These are phyloP conservation scores for Auriculariales sp. DNA, from an alignment of 768 basidiomycete genomes.

Conservation along the genomic window DNA sequence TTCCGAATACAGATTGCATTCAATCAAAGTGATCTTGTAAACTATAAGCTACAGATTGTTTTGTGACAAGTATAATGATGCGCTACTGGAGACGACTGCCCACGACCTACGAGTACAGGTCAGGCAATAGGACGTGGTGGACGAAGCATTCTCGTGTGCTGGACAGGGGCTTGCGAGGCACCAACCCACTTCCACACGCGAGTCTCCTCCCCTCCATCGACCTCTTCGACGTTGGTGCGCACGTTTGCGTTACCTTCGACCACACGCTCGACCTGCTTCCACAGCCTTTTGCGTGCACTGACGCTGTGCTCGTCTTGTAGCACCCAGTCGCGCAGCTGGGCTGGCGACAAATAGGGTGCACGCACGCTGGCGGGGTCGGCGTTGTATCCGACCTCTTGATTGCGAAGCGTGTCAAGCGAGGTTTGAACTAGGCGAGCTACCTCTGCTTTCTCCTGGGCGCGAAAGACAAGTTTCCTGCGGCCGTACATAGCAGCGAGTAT, in stretches of 20 bases:
- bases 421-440: constrained; percentile 64
- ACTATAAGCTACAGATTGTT: too few relatives aligned
- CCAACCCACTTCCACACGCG: constrained; percentile 91
- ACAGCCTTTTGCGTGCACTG: constrained; percentile 45
- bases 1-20: constrained; percentile 10
- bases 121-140: too few relatives aligned
- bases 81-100: too few relatives aligned
- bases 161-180: background rate
- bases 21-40: too few relatives aligned
- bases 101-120: background rate
- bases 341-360: constrained; percentile 64
- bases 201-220: constrained; percentile 72
- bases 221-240: constrained; percentile 69
- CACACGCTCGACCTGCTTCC: constrained; percentile 70
- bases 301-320: constrained; percentile 72
- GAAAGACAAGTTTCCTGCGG: constrained; percentile 33
- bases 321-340: constrained; percentile 78
- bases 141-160: too few relatives aligned
- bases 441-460: constrained; percentile 43
- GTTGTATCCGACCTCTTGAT: constrained; percentile 72
- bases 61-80: too few relatives aligned
- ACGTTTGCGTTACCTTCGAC: constrained; percentile 90
- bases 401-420: constrained; percentile 64
- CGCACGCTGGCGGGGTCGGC: constrained; percentile 65
- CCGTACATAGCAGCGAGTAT: constrained; percentile 14